Evolutionary conservation across 176 grass and related monocot genomes (phyloP).

Genomic region (Ananas comosus): DNA sequence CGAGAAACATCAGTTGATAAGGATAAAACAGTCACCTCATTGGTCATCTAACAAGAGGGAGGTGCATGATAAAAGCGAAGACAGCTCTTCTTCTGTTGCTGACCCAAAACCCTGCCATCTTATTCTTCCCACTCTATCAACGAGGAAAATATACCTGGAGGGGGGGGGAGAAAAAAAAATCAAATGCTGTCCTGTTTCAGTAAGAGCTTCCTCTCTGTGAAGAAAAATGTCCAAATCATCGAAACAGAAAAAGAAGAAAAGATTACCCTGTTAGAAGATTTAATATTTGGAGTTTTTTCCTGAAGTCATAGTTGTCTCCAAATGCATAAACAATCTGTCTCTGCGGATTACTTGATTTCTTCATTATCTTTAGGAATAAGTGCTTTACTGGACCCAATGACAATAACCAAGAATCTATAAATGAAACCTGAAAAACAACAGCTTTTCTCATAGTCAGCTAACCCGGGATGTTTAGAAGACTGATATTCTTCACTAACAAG

Average conservation of each 20-base stretch:
- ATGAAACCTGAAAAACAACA: conserved; percentile 62
- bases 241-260: not conserved
- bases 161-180: not conserved
- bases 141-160: conserved; percentile 70
- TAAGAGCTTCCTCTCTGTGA: not conserved
- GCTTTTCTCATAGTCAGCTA: not conserved
- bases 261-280: conserved; percentile 88
- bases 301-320: conserved; percentile 64
- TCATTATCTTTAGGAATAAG: conserved; percentile 52
- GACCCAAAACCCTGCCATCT: conserved; percentile 92
- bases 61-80: conserved; percentile 35
- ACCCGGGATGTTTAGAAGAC: not conserved
- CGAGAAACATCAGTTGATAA: not conserved
- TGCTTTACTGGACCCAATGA: conserved; percentile 39
- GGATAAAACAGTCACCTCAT: conserved; percentile 26
- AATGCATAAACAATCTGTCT: conserved; percentile 48
- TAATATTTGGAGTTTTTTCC: conserved; percentile 69
- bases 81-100: conserved; percentile 65
- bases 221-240: not conserved
- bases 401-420: conserved; percentile 81
- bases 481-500: too few species aligned
- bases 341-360: conserved; percentile 47
- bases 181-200: not conserved
- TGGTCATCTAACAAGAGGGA: conserved; percentile 61
- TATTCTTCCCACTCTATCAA: conserved; percentile 65